Conservation (phyloP, 1,139 yeast genomes). For the Pichia sp. region DNA sequence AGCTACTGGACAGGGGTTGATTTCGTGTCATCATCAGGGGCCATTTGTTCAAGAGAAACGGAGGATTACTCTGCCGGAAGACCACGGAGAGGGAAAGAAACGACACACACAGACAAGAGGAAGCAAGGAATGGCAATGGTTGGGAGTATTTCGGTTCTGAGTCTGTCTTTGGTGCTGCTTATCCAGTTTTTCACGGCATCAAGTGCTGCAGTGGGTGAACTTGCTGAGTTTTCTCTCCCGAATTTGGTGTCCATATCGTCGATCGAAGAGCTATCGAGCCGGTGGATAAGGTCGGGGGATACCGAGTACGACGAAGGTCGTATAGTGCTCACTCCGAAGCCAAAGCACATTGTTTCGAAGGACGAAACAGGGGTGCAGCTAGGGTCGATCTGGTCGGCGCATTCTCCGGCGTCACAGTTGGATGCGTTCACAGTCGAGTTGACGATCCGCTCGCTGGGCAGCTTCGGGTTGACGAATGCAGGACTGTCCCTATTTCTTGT, state of each 20-base stretch:
- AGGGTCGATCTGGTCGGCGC: conserved; percentile 51
- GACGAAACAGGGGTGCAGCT: conserved; percentile 22
- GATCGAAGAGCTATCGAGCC: conserved; percentile 19
- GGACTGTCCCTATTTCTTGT: conserved; percentile 53
- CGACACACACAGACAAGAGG: background rate
- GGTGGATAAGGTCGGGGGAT: conserved; percentile 36
- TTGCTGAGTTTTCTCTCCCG: conserved; percentile 36
- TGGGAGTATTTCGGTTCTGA: background rate
- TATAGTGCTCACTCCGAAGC: conserved; percentile 41
- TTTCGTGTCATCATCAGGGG: background rate
- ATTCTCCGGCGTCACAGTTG: conserved; percentile 24
- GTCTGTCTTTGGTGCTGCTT: background rate
- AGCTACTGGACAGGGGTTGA: background rate
- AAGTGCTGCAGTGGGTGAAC: conserved; percentile 11
- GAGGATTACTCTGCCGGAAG: background rate
- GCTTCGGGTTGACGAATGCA: conserved; percentile 40
- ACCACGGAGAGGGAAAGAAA: background rate
- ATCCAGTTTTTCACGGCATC: background rate
- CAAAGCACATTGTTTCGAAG: conserved; percentile 24
- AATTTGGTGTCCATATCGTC: conserved; percentile 33
- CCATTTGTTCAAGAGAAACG: background rate
- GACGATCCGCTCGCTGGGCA: conserved; percentile 57
- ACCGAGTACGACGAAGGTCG: conserved; percentile 39
- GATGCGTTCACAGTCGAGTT: conserved; percentile 58
- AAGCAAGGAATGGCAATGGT: background rate